A percentile compares a stretch with the other conserved stretches of the same genome.
Evolutionary conservation across 2,329 filamentous ascomycete genomes (phyloP).

Genomic region (Trichoderma sp.): DNA sequence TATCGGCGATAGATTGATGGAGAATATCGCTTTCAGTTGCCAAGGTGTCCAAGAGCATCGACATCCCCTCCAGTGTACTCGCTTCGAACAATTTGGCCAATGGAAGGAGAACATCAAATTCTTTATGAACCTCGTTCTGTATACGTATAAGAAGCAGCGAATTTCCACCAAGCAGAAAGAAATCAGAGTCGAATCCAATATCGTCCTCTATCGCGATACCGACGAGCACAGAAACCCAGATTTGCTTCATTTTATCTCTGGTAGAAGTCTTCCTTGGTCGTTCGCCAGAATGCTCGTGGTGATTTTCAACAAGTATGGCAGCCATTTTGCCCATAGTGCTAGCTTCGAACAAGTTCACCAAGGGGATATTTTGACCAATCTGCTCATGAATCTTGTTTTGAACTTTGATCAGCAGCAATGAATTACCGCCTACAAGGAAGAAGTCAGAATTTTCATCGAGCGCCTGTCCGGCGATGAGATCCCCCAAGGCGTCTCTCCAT

Average conservation of each 20-base stretch:
- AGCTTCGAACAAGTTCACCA: neutral
- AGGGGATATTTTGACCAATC: neutral
- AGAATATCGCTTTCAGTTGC: neutral
- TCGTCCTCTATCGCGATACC: neutral
- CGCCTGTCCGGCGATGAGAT: neutral
- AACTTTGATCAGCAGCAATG: neutral
- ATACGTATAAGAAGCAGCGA: neutral
- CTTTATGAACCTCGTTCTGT: neutral
- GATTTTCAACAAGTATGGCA: neutral
- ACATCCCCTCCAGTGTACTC: neutral
- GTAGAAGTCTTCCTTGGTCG: neutral
- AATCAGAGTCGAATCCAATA: neutral
- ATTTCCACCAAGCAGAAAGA: neutral
- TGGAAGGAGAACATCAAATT: neutral
- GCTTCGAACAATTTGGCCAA: neutral
- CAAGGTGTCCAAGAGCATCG: neutral
- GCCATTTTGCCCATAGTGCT: neutral
- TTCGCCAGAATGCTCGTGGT: neutral
- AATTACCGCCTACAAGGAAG: neutral
- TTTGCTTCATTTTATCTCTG: neutral
- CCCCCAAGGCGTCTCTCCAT: neutral
- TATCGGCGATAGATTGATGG: neutral
- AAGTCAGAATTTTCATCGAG: neutral
- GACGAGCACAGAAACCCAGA: neutral
- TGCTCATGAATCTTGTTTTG: neutral